Conservation (phyloP, 1,284 basidiomycete species). For the Wallemia hederae region DNA sequence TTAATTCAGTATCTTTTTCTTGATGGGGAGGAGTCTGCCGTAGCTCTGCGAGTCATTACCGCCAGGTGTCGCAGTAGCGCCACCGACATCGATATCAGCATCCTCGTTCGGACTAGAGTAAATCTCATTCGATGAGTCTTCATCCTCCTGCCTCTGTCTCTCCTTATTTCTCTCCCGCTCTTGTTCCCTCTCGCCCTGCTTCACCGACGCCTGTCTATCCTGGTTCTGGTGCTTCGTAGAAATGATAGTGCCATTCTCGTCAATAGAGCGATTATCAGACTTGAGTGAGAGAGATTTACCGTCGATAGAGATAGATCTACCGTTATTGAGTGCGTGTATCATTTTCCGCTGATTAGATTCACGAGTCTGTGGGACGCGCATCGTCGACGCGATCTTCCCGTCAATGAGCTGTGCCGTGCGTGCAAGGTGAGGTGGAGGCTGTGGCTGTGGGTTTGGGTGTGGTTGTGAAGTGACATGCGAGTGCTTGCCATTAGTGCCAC, state of each 20-base stretch:
- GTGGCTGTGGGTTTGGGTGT: no score
- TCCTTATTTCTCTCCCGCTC: no score
- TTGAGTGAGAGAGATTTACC: neutral
- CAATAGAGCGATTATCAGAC: neutral
- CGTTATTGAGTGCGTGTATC: neutral
- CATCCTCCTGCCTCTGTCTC: neutral
- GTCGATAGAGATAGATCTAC: neutral
- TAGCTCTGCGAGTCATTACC: no score
- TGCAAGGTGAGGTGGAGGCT: neutral
- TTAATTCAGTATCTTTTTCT: neutral
- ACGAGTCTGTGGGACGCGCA: neutral
- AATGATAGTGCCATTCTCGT: neutral
- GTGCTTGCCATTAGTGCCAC: no score
- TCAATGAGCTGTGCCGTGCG: neutral
- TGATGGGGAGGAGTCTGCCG: neutral
- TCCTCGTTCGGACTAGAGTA: neutral
- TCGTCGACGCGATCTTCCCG: neutral
- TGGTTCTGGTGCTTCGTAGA: neutral
- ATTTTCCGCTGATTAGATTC: neutral
- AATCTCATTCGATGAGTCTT: neutral
- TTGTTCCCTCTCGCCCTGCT: no score
- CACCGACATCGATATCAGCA: no score
- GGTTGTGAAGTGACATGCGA: neutral
- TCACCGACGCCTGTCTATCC: neutral
- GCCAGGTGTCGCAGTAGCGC: no score